phyloP scores from a whole-genome alignment of 129 eudicot species.

The Pulicaria dysenterica region DNA sequence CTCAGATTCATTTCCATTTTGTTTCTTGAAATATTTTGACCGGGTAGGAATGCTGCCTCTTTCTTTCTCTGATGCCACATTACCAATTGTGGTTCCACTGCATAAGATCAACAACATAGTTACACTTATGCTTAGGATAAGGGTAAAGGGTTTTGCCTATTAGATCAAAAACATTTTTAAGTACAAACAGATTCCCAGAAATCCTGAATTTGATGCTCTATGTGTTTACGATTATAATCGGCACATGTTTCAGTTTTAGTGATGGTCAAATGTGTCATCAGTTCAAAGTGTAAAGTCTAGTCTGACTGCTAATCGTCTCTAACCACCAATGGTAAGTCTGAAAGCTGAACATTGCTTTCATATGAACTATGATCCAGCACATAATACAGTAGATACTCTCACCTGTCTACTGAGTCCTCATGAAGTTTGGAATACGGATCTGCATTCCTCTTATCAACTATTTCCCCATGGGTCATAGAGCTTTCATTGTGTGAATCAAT shows the following conservation, averaged over 20 bases:
- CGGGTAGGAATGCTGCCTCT: conserved; percentile 31
- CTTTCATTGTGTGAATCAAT: conserved; percentile 37
- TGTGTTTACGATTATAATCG: not conserved
- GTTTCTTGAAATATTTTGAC: conserved; percentile 46
- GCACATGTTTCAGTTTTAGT: conserved; percentile 1
- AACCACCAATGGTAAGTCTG: not conserved
- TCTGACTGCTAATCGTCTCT: not conserved
- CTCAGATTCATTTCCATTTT: conserved; percentile 45
- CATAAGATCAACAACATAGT: conserved; percentile 29
- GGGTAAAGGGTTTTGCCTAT: conserved; percentile 5
- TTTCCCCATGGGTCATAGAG: conserved; percentile 26
- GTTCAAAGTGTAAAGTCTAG: not conserved
- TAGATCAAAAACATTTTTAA: conserved; percentile 5
- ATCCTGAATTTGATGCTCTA: conserved; percentile 1
- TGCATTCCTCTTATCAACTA: conserved; percentile 28
- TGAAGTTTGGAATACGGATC: conserved; percentile 33
- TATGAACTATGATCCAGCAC: conserved; percentile 10
- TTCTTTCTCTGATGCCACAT: conserved; percentile 31
- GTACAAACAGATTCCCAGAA: conserved; percentile 3
- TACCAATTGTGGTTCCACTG: conserved; percentile 46
- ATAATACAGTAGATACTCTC: conserved; percentile 12
- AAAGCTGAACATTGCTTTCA: conserved; percentile 3
- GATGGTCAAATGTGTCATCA: not conserved
- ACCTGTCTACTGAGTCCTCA: conserved; percentile 38
- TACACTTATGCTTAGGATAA: conserved; percentile 8